A percentile compares a stretch with the other conserved stretches of the same genome.
Conservation (phyloP, 805 yeast species). For the Metschnikowia sp. region DNA sequence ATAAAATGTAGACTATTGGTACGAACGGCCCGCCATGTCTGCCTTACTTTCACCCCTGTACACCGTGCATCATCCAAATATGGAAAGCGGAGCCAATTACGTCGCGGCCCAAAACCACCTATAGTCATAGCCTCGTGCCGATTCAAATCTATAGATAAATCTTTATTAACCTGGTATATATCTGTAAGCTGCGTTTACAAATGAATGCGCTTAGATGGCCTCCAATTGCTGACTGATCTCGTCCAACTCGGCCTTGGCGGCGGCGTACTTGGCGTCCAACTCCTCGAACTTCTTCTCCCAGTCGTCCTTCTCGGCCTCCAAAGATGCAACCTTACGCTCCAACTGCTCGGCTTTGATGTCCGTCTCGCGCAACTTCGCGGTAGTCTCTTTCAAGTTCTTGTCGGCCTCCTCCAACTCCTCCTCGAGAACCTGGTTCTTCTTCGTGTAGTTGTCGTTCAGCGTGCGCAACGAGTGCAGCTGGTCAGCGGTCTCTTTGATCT, state of each 20-base stretch:
- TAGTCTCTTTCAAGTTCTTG: slow-evolving; percentile 85
- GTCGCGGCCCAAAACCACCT: too few species aligned
- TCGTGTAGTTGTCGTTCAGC: slow-evolving; percentile 84
- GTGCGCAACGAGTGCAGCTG: slow-evolving; percentile 86
- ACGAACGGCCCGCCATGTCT: too few species aligned
- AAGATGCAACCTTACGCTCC: slow-evolving; percentile 88
- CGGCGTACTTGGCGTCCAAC: slow-evolving; percentile 71
- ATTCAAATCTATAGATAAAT: too few species aligned
- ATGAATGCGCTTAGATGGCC: slow-evolving; percentile 41
- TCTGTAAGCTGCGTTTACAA: not conserved
- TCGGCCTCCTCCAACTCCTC: slow-evolving; percentile 90
- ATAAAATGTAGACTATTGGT: too few species aligned
- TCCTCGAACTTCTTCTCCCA: slow-evolving; percentile 87
- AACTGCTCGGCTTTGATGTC: slow-evolving; percentile 95
- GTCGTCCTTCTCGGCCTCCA: slow-evolving; percentile 88
- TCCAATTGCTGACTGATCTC: slow-evolving; percentile 96
- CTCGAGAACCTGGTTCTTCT: slow-evolving; percentile 85
- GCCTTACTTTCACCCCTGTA: too few species aligned
- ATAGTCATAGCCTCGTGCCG: too few species aligned
- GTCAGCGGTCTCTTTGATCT: slow-evolving; percentile 82
- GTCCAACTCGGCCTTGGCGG: slow-evolving; percentile 90
- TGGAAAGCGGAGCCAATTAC: not conserved
- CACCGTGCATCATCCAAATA: not conserved
- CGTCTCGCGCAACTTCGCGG: slow-evolving; percentile 89
- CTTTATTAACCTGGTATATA: not conserved